Evolutionary conservation across 2,329 filamentous ascomycete genomes (phyloP), one percentile per base, ranked within the genome.

Genomic region (Colletotrichum agaves): DNA sequence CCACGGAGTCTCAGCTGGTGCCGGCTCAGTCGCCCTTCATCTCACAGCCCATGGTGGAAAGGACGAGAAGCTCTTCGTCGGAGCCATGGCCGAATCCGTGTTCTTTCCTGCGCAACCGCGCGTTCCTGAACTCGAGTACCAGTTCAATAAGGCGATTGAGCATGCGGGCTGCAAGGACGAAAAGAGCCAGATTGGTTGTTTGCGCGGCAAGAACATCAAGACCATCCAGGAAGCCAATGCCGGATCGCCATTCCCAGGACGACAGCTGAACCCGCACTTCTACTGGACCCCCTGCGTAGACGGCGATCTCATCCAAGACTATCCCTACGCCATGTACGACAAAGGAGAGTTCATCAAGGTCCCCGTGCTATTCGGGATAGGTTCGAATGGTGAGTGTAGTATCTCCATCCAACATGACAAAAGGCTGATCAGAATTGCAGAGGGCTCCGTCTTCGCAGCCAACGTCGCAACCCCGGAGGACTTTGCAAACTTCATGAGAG

Each of bases 1-100:
- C 52, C 85, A 88, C 69, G 88, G 88, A 3, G 83, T 83, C n/a
- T 89, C 86, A 3, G 86, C 88, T 2, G 88, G 89, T 5, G 88
- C 81, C 3, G 87, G 85, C 3, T 87, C 86, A 12, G 87, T 90
- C 0, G 81, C 82, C 3, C 78, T 82, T 69, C 86, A 87, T 68
- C 74, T 88, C 2, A 76, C 80, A 0, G 82, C 84, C 1, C 81
- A 83, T 66, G 79, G 79, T 23, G 83, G 81, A 11, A 79, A 78
- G 21, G 74, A 84, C 66, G 80, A 84, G 39, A 69, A 71, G 19
- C 79, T 86, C 23, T 87, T 86, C 70, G 75, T 76, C 0, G 84
- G 80, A 5, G 83, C 76, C 61, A 80, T 85, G 17, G 74, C 78
- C 21, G 81, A 86, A 72, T 84, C 83, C 12, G 74, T 82, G 5